Base-by-base conservation (phyloP, 2,329 filamentous ascomycete genomes). In the Alternaria tenuissima region DNA sequence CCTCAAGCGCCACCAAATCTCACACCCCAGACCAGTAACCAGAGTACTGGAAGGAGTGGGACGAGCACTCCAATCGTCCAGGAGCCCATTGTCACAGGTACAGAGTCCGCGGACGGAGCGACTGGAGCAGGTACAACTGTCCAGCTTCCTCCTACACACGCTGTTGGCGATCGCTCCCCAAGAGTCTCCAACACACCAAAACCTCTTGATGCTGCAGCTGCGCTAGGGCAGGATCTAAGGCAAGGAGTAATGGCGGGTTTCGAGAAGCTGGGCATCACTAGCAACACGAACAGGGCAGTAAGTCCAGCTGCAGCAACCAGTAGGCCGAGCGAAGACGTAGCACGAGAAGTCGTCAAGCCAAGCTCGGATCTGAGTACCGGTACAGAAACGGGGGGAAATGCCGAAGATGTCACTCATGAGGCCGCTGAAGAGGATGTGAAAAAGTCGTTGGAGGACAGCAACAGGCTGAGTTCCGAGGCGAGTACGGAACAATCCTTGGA, bases 81-180 rank as follows among this genome's bases (percentile, higher is more conserved):
- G n/a, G 76, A 76, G 38, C 65, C 73, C 2, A 71, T 78, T 16
- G 71, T 79, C 3, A 78, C 71, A 4, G 76, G 76, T 5, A 73
- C 67, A 4, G 77, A 79, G 44, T 74, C 74, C 4, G 75, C 73
- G 12, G 72, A 76, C 22, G 57, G 55, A 4, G 73, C 75, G 7
- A 74, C 72, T 6, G 75, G 76, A 11, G 70, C 71, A 11, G 75
- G 75, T 5, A 73, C 73, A 3, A 71, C 69, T 0, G 56, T 60
- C 7, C 60, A 74, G 49, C 62, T 68, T 24, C 68, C 72, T 7
- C 71, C 68, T 18, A 70, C 67, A 11, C 67, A 73, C 53, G 68
- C 70, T 1, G 36, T 66, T 18, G 64, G 61, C 4, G 64, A 69
- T 12, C 59, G 58, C 30, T 51, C 64, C 16, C 49, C 52, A 5